phyloP scores from a whole-genome alignment of 345 rosid species.

The Salix purpurea region DNA sequence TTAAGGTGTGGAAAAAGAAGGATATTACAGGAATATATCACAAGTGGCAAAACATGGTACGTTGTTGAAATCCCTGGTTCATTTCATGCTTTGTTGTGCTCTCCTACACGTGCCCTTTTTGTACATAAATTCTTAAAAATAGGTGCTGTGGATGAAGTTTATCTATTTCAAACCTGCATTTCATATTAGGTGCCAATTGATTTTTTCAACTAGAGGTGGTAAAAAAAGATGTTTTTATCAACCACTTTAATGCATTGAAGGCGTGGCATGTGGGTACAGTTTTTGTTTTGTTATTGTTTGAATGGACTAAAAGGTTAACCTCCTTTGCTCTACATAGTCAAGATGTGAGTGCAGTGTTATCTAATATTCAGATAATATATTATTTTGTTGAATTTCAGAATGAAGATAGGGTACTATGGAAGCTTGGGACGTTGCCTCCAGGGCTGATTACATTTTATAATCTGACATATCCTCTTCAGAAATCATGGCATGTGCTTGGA shows the following conservation, averaged over 20 bases:
- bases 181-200: background rate
- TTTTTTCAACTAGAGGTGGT: background rate
- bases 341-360: background rate
- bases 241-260: background rate
- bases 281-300: background rate
- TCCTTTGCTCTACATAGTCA: background rate
- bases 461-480: conserved; percentile 76
- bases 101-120: background rate
- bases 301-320: background rate
- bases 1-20: conserved; percentile 84
- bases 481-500: conserved; percentile 98
- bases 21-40: conserved; percentile 97
- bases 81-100: background rate
- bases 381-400: conserved; percentile 45
- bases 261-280: background rate
- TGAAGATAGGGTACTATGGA: conserved; percentile 90
- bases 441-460: conserved; percentile 92
- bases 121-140: background rate
- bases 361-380: background rate
- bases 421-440: conserved; percentile 99
- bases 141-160: background rate
- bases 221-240: background rate
- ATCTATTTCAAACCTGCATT: background rate
- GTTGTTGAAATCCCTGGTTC: conserved; percentile 1
- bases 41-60: conserved; percentile 97